Base-by-base conservation (phyloP, 2,329 filamentous ascomycete species). In the Fusarium musae region DNA sequence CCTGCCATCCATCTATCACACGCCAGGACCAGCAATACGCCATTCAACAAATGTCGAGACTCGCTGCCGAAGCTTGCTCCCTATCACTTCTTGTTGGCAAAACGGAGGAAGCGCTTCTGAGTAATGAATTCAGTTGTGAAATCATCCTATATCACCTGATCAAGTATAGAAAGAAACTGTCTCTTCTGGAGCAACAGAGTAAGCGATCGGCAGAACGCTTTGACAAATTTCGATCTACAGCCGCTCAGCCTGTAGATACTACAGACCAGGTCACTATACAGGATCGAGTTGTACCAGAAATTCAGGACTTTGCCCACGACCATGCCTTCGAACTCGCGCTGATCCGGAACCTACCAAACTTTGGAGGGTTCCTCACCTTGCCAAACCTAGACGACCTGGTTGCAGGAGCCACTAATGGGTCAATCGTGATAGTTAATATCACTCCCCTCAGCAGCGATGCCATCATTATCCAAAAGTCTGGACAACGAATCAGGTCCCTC, bases 361-460 rank as follows among this genome's bases (percentile, higher is more conserved):
- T 30, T 30, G 3, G 6, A 11, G 10, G 8, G 1, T 49, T 49
- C 3, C 28, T 49, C 9, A 4, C 46, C 8, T n/a, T 49, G 9
- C 46, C 46, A 30, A 49, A 49, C 13, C 6, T 49, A 16, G 13
- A 49, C 46, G 13, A 49, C 19, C 30, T 49, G 28, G 19, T 30
- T 6, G 5, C 6, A 9, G 46, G 19, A 6, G 19, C 7, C 13
- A n/a, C 19, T n/a, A 7, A 3, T 11, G 46, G 26, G 0, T 4
- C 9, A 49, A n/a, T 30, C 4, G 46, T 30, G 19, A 49, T 49
- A 30, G 19, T 49, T 3, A 49, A 49, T 4, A 30, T 49, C 46
- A 49, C 46, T n/a, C 6, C 46, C 46, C 28, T 30, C 3, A 30
- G 46, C 13, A 49, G 46, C 6, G 28, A 49, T 30, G 46, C 46